Base-by-base conservation (phyloP, 352 stramenopile species). In the Phytophthora niederhauseri region DNA sequence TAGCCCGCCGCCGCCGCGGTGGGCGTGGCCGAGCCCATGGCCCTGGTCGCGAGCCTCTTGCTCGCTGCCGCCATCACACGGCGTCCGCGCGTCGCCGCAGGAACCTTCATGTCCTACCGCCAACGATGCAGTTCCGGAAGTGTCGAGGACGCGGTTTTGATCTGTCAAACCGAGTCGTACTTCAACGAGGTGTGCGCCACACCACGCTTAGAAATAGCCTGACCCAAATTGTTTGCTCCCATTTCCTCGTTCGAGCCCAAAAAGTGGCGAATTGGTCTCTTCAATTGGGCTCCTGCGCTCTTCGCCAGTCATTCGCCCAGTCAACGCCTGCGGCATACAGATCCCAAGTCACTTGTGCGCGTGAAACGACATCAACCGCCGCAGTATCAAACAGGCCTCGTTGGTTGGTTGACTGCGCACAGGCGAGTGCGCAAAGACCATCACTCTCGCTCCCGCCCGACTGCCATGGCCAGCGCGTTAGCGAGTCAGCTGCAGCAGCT, bases 401-500 rank as follows among this genome's bases (percentile, higher is more conserved):
- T 41, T 41, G 34, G 34, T 41, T 41, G 34, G 34, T 41, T 17
- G 34, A 31, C 28, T 31, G 28, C 24, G n/a, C n/a, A n/a, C 26
- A 30, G n/a, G n/a, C 20, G 20, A 38, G 31, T 38, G 31, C 31
- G 31, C 9, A 38, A 12, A 38, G 31, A 38, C 31, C 31, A 38
- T 38, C 31, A 38, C n/a, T n/a, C n/a, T 38, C 31, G 12, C 31
- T 14, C 31, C 31, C 9, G 31, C 12, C 31, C 31, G 31, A 38
- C 31, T 24, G 17, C 34, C 36, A 90, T 91, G 84, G 74, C 78
- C 53, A 90, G 81, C 75, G 78, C 89, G 50, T 74, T 96, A 36
- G 87, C 84, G 34, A 76, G 72, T 63, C 89, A 96, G 76, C 77
- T 96, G 53, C 87, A 96, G 77, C 72, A 82, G 75, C 86, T 96